Evolutionary conservation across 192 early-diverging fungal species (phyloP), one percentile per base, ranked within the genome.

Genomic region (Podila minutissima): DNA sequence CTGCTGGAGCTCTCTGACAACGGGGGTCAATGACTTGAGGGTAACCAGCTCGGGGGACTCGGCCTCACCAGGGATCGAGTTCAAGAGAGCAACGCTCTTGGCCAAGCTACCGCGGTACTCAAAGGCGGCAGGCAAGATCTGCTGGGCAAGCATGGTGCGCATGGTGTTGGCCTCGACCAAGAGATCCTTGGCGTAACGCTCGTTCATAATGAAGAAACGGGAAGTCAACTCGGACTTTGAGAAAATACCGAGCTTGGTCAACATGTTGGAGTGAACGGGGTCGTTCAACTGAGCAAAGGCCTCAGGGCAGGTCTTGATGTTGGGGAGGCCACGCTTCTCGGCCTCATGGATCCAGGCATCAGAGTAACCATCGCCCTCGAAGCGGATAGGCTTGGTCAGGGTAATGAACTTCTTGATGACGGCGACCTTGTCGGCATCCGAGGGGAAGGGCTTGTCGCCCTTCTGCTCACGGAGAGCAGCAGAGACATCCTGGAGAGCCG

Each of bases 341-440:
- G 98, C 98, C 89, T 98, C 98, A 26, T 86, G 74, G 33, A 92
- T 90, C 98, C 98, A 99, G 62, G 91, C 94, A 51, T 94, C 93
- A 55, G 96, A 95, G 90, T 99, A 99, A 86, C 95, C 95, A 90
- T 99, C 96, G 75, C 95, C 96, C 86, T 99, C 98, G 82, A 99
- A 99, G 82, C 96, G 91, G 74, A 99, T 89, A 74, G 83, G 71
- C 90, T 95, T 96, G 84, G 90, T 89, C 65, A 91, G 83, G 32
- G 73, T 91, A 74, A 96, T 95, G 83, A 89, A 97, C 76, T 93
- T 77, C 70, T 93, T 93, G 84, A 99, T 95, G 29, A 99, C 94
- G 1, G 74, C 81, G 62, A 98, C 86, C 86, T 95, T 93, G 88
- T 99, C 98, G 37, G 97, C 96, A 51, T 91, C 87, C 3, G 93